phyloP scores from a whole-genome alignment of 2,329 filamentous ascomycete genomes.

The Fusarium tuaranense region DNA sequence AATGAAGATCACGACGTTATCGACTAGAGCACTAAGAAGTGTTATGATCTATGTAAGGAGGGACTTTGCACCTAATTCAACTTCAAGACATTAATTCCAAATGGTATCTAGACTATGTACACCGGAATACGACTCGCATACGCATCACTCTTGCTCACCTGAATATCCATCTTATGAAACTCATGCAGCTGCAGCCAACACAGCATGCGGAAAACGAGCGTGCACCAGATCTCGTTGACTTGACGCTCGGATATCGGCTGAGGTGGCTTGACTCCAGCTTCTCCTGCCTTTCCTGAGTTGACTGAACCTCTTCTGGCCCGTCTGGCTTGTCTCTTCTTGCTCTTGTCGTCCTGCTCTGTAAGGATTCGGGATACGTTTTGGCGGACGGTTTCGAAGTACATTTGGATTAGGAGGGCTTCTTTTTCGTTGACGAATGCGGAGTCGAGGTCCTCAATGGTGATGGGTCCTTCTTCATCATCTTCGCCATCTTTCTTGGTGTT shows the following conservation, averaged over 20 bases:
- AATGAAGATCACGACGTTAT: background rate
- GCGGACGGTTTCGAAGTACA: constrained; percentile 30
- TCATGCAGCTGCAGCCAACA: constrained; percentile 54
- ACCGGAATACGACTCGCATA: constrained; percentile 51
- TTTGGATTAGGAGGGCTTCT: constrained; percentile 21
- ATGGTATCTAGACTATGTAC: constrained; percentile 41
- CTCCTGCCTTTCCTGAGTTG: background rate
- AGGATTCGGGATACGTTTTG: constrained; percentile 14
- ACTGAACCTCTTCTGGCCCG: background rate
- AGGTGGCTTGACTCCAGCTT: background rate
- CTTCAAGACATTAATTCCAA: background rate
- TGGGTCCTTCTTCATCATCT: background rate
- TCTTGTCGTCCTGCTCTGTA: constrained; percentile 3
- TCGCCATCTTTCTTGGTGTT: accelerated
- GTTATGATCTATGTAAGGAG: background rate
- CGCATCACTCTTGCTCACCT: constrained; percentile 49
- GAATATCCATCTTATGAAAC: constrained; percentile 51
- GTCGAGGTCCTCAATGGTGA: constrained; percentile 29
- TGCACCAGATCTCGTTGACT: constrained; percentile 47
- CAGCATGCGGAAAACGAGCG: constrained; percentile 53
- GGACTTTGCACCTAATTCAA: background rate
- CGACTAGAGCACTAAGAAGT: background rate
- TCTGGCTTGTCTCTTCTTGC: constrained; percentile 17
- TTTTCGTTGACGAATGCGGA: constrained; percentile 22
- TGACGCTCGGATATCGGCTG: background rate